Evolutionary conservation across 805 yeast genomes (phyloP).

Genomic region (Ogataea minuta): DNA sequence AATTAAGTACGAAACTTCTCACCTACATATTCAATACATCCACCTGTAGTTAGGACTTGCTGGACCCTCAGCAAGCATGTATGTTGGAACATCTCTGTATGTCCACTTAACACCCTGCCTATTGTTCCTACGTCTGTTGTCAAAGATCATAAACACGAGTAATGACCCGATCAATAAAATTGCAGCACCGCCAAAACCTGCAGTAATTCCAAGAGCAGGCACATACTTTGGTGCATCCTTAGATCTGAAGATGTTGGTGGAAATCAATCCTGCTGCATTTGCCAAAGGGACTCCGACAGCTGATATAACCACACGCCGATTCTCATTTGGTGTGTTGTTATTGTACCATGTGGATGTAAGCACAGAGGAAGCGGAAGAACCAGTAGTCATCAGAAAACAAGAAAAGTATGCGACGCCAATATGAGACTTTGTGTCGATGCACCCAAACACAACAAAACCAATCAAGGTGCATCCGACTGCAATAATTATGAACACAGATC

Average conservation of each 20-base stretch:
- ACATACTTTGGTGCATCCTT: constrained; percentile 53
- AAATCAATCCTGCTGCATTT: constrained; percentile 54
- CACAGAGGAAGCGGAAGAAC: constrained; percentile 48
- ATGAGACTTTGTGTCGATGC: constrained; percentile 39
- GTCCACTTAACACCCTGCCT: constrained; percentile 40
- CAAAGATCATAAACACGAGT: constrained; percentile 37
- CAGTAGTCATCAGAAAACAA: constrained; percentile 42
- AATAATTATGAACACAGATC: constrained; percentile 40
- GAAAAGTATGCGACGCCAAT: constrained; percentile 24
- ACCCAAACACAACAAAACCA: constrained; percentile 47
- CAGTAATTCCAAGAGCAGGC: constrained; percentile 48
- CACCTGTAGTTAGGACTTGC: constrained; percentile 33
- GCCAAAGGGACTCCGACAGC: constrained; percentile 54
- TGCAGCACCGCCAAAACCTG: constrained; percentile 47
- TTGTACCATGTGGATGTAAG: constrained; percentile 50
- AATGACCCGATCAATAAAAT: constrained; percentile 30
- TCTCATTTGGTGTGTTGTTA: constrained; percentile 47
- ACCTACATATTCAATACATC: constrained; percentile 8
- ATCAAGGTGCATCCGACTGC: constrained; percentile 41
- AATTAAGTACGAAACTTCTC: neutral
- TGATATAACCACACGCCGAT: constrained; percentile 44
- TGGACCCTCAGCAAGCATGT: constrained; percentile 44
- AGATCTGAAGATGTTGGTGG: constrained; percentile 49
- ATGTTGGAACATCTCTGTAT: constrained; percentile 43
- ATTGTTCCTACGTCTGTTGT: constrained; percentile 41